phyloP scores from a whole-genome alignment of 2,329 filamentous ascomycete genomes.

The Microcera coccophila region DNA sequence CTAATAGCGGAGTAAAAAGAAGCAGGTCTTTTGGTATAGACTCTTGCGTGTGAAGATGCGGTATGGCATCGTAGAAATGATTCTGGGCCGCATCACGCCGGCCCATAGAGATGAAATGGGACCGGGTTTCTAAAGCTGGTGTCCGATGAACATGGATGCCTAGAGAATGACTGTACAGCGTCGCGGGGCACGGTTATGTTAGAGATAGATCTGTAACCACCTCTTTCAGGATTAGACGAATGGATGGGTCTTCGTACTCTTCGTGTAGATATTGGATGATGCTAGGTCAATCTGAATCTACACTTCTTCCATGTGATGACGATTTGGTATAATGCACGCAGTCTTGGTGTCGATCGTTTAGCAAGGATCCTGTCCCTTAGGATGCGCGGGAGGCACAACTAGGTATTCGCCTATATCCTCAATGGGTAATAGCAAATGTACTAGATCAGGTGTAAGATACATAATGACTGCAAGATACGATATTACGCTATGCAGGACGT shows the following conservation, averaged over 20 bases:
- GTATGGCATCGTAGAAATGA: conserved; percentile 17
- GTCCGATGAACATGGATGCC: conserved; percentile 21
- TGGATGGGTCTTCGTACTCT: conserved; percentile 23
- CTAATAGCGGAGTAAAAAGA: background rate
- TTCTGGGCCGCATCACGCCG: conserved; percentile 20
- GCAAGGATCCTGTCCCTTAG: too few species aligned
- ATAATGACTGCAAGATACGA: too few species aligned
- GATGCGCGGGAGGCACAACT: too few species aligned
- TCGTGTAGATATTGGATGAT: too few species aligned
- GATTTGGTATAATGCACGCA: too few species aligned
- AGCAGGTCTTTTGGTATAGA: conserved; percentile 4
- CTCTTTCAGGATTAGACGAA: conserved; percentile 26
- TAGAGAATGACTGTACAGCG: conserved; percentile 8
- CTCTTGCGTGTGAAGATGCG: conserved; percentile 22
- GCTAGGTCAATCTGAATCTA: too few species aligned
- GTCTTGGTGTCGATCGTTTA: too few species aligned
- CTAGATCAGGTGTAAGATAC: too few species aligned
- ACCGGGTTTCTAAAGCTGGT: conserved; percentile 19
- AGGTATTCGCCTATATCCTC: too few species aligned
- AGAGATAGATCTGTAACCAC: conserved; percentile 24
- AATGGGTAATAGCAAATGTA: too few species aligned
- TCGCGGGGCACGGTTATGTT: conserved; percentile 18
- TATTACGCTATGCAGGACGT: too few species aligned
- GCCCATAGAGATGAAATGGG: conserved; percentile 25
- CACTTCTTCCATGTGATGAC: too few species aligned